Evolutionary conservation across 495 filamentous ascomycete genomes (phyloP).

Genomic region (Podospora pseudoanserina): DNA sequence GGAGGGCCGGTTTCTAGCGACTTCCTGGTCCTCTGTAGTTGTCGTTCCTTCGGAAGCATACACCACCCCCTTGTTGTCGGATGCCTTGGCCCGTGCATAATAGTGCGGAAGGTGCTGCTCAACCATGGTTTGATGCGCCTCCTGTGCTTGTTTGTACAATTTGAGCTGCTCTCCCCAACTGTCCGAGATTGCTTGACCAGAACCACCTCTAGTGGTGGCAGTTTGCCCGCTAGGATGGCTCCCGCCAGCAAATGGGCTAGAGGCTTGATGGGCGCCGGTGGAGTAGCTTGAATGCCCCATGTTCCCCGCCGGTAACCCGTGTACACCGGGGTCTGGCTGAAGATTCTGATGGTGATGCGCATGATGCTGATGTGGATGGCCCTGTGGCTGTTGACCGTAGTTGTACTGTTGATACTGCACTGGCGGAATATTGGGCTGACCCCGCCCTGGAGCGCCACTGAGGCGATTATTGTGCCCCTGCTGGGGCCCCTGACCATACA

Average conservation of each 20-base stretch:
- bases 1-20: slow-evolving; percentile 59
- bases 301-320: slow-evolving; percentile 50
- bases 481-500: slow-evolving; percentile 81
- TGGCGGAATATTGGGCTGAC: slow-evolving; percentile 25
- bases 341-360: slow-evolving; percentile 68
- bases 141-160: slow-evolving; percentile 65
- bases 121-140: slow-evolving; percentile 64
- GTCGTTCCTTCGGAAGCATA: slow-evolving; percentile 33
- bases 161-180: slow-evolving; percentile 88
- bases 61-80: slow-evolving; percentile 57
- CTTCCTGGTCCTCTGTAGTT: slow-evolving; percentile 52
- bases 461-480: slow-evolving; percentile 72
- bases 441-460: slow-evolving; percentile 51
- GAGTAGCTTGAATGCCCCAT: slow-evolving; percentile 75
- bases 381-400: slow-evolving; percentile 59
- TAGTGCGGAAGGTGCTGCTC: slow-evolving; percentile 52
- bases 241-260: slow-evolving; percentile 65
- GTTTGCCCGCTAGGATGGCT: slow-evolving; percentile 73
- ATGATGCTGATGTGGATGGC: slow-evolving; percentile 67
- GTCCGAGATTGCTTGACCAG: slow-evolving; percentile 56
- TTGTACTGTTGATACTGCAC: slow-evolving; percentile 59
- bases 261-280: slow-evolving; percentile 64
- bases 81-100: slow-evolving; percentile 51
- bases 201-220: slow-evolving; percentile 40
- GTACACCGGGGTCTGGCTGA: slow-evolving; percentile 68